phyloP scores from a whole-genome alignment of 768 basidiomycete species.

The Boletus vinaceobasis region DNA sequence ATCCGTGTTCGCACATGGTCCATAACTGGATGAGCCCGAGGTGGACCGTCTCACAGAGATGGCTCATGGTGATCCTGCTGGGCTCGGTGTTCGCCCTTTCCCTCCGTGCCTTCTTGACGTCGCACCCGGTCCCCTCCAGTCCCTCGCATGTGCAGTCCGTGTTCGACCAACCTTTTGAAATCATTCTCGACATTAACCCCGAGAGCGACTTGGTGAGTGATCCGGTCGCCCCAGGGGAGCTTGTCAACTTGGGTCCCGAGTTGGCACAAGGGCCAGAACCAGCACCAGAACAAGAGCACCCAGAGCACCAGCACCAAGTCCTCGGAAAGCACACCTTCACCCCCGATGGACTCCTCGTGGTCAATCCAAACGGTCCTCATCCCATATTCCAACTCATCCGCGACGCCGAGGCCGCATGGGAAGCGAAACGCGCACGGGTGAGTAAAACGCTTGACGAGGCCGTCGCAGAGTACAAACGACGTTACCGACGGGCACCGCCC shows the following conservation, averaged over 20 bases:
- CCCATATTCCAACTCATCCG: constrained; percentile 44
- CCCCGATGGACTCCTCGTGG: constrained; percentile 32
- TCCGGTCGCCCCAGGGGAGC: neutral
- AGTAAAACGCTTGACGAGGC: constrained; percentile 39
- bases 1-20: neutral
- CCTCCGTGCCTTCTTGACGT: neutral
- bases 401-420: constrained; percentile 37
- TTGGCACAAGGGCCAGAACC: neutral
- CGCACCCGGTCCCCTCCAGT: neutral
- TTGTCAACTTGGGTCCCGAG: neutral
- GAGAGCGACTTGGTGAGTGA: neutral
- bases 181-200: neutral
- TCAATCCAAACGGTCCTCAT: constrained; percentile 37
- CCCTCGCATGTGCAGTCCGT: neutral
- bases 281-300: neutral
- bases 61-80: neutral
- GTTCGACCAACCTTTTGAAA: neutral
- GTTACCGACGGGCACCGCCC: constrained; percentile 36
- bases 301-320: neutral
- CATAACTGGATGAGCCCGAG: neutral
- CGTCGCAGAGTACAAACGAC: constrained; percentile 35
- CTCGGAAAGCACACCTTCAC: constrained; percentile 22
- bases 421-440: constrained; percentile 29
- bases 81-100: neutral
- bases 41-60: neutral